Percentiles rank a stretch among this genome's conserved stretches.
Conservation (phyloP, 2,329 filamentous ascomycete genomes). For the Exophiala aquamarina region DNA sequence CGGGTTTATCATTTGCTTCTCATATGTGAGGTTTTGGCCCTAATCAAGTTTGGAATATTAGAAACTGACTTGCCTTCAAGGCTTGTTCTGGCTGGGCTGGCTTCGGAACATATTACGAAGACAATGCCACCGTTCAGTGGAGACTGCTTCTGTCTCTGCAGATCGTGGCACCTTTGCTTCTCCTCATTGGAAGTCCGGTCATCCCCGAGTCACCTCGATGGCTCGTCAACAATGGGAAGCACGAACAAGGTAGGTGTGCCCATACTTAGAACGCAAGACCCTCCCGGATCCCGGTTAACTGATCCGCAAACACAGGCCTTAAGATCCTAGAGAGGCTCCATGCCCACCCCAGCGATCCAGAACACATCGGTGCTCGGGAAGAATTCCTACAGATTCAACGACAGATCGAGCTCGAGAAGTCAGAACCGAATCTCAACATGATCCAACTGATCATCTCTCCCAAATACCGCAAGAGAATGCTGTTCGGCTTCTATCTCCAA, state of each 20-base stretch:
- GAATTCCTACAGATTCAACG: slow-evolving; percentile 38
- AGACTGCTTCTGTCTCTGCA: slow-evolving; percentile 10
- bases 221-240: slow-evolving; percentile 5
- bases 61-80: neutral
- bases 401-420: slow-evolving; percentile 12
- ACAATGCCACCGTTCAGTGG: slow-evolving; percentile 7
- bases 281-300: no score
- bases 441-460: neutral
- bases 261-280: no score
- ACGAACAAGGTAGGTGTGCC: no score
- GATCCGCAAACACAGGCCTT: neutral
- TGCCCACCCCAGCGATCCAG: slow-evolving; percentile 37
- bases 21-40: neutral
- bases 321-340: slow-evolving; percentile 41
- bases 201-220: slow-evolving; percentile 12
- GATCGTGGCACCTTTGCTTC: slow-evolving; percentile 9
- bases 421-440: neutral
- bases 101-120: slow-evolving; percentile 6
- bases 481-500: slow-evolving; percentile 43
- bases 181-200: slow-evolving; percentile 8
- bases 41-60: neutral
- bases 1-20: slow-evolving; percentile 2
- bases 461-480: slow-evolving; percentile 49
- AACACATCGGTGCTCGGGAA: slow-evolving; percentile 37
- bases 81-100: slow-evolving; percentile 3